These are phyloP conservation scores for Lachnellula suecica DNA, from an alignment of 2,329 filamentous ascomycete genomes.

Conservation along the genomic window DNA sequence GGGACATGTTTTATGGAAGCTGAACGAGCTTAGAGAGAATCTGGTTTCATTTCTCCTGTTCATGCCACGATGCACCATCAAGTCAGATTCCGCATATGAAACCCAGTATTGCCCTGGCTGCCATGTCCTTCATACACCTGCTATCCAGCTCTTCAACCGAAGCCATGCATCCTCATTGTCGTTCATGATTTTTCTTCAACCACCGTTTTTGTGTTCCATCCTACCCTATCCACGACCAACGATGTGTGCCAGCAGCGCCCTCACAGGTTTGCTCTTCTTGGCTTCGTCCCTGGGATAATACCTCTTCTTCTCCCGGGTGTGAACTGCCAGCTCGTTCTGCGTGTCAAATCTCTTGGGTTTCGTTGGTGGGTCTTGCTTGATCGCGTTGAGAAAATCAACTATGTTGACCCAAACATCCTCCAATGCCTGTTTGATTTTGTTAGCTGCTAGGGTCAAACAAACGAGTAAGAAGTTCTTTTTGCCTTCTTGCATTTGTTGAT, in stretches of 20 bases:
- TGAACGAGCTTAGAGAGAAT: too few relatives aligned
- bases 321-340: slow-evolving; percentile 33
- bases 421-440: slow-evolving; percentile 37
- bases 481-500: slow-evolving; percentile 46
- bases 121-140: too few relatives aligned
- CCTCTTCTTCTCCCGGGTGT: slow-evolving; percentile 37
- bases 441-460: not conserved
- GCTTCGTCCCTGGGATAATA: slow-evolving; percentile 47
- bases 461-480: not conserved
- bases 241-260: slow-evolving; percentile 37
- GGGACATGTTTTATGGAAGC: too few relatives aligned
- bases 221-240: not conserved
- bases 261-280: slow-evolving; percentile 39
- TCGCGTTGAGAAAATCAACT: slow-evolving; percentile 43
- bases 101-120: too few relatives aligned
- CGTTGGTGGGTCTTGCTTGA: slow-evolving; percentile 20
- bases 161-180: too few relatives aligned
- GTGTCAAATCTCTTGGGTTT: slow-evolving; percentile 35
- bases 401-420: slow-evolving; percentile 48
- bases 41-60: too few relatives aligned
- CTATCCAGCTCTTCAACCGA: too few relatives aligned
- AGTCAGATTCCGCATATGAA: too few relatives aligned
- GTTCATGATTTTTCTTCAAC: too few relatives aligned
- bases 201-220: too few relatives aligned
- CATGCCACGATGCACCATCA: too few relatives aligned